Percentiles rank a stretch among this genome's conserved stretches.
Evolutionary conservation across 192 early-diverging fungal species (phyloP).

Genomic region (Coemansia sp.): DNA sequence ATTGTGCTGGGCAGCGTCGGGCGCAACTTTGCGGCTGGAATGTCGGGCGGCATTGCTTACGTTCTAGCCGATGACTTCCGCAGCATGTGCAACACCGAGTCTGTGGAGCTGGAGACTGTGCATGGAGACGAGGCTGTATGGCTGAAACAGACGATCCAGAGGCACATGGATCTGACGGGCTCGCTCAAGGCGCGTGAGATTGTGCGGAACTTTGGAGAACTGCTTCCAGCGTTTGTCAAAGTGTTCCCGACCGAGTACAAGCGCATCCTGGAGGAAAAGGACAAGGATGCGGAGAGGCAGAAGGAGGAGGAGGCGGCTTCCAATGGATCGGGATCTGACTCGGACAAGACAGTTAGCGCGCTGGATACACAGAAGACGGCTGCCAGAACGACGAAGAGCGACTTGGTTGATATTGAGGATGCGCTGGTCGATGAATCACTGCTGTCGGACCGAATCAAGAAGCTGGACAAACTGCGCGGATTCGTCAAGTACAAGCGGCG

Average conservation of each 20-base stretch:
- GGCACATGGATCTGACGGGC: slow-evolving; percentile 82
- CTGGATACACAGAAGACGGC: slow-evolving; percentile 12
- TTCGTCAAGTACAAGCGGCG: slow-evolving; percentile 95
- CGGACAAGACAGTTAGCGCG: slow-evolving; percentile 41
- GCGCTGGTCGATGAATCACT: slow-evolving; percentile 76
- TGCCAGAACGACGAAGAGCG: not conserved
- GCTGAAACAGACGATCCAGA: slow-evolving; percentile 75
- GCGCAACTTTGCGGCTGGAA: slow-evolving; percentile 98
- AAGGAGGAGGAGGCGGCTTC: not conserved
- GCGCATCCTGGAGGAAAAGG: slow-evolving; percentile 71
- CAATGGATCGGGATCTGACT: slow-evolving; percentile 12
- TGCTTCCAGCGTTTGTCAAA: slow-evolving; percentile 85
- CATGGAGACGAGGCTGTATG: slow-evolving; percentile 75
- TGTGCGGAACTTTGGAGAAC: slow-evolving; percentile 68
- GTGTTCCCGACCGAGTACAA: slow-evolving; percentile 94
- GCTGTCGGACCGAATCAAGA: slow-evolving; percentile 66
- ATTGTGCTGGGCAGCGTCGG: slow-evolving; percentile 88
- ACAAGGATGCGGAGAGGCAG: slow-evolving; percentile 54
- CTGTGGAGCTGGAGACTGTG: slow-evolving; percentile 86
- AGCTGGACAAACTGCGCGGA: slow-evolving; percentile 92
- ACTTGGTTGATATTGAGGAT: slow-evolving; percentile 88
- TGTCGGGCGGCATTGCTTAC: slow-evolving; percentile 97
- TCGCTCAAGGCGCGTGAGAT: slow-evolving; percentile 74
- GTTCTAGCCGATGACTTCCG: slow-evolving; percentile 75
- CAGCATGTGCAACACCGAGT: slow-evolving; percentile 84